These are phyloP conservation scores for Linum usitatissimum DNA, from an alignment of 345 rosid genomes.

Conservation along the genomic window DNA sequence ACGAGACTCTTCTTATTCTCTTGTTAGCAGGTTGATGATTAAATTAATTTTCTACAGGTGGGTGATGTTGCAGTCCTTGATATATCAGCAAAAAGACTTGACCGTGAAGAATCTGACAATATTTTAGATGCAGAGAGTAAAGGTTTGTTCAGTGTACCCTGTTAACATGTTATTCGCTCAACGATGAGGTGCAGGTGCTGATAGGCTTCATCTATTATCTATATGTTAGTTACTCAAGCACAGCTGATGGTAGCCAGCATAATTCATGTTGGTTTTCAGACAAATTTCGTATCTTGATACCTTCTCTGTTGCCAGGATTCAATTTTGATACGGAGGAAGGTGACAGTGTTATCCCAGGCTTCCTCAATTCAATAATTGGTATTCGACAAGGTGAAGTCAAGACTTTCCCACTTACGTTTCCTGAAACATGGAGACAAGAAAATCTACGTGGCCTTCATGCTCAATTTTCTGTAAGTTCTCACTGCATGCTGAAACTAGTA, in stretches of 20 bases:
- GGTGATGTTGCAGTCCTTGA: conserved; percentile 80
- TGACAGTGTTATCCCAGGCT: conserved; percentile 71
- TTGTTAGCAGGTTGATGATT: not conserved
- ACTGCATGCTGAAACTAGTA: conserved; percentile 8
- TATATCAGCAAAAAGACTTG: conserved; percentile 67
- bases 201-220: not conserved
- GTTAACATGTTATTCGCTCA: not conserved
- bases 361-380: conserved; percentile 61
- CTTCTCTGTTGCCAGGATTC: conserved; percentile 39
- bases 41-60: conserved; percentile 36
- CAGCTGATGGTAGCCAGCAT: too few species aligned
- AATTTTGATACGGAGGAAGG: conserved; percentile 88
- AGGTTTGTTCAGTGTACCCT: conserved; percentile 40
- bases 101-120: conserved; percentile 42
- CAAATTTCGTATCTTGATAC: not conserved
- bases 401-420: conserved; percentile 71
- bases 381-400: conserved; percentile 64
- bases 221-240: not conserved
- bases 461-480: conserved; percentile 69
- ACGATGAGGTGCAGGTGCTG: not conserved
- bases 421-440: conserved; percentile 87
- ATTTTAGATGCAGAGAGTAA: conserved; percentile 87
- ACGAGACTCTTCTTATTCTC: conserved; percentile 1
- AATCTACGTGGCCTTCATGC: conserved; percentile 71
- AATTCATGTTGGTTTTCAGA: too few species aligned